phyloP scores from a whole-genome alignment of 1,139 yeast species.

The Saccharomyces hybrid region DNA sequence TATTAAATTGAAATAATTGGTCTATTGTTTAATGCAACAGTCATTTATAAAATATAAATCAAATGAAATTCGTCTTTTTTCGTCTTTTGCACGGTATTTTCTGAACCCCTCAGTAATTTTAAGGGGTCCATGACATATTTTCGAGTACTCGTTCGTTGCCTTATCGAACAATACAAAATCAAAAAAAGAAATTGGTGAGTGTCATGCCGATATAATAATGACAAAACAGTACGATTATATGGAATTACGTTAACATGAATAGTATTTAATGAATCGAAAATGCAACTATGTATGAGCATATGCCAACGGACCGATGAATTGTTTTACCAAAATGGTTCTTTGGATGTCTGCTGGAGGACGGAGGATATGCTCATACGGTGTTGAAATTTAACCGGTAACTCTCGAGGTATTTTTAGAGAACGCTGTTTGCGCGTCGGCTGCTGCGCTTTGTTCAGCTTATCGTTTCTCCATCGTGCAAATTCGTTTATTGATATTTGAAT shows the following conservation, averaged over 20 bases:
- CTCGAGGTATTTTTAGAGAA: neutral
- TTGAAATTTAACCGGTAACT: slow-evolving; percentile 13
- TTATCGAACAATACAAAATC: neutral
- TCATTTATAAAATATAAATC: neutral
- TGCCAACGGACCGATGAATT: neutral
- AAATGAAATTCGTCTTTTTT: neutral
- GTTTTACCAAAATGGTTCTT: neutral
- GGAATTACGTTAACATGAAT: neutral
- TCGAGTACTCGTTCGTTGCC: neutral
- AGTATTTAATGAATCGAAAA: neutral
- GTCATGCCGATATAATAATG: neutral
- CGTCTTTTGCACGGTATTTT: neutral
- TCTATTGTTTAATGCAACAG: neutral
- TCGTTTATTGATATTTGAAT: slow-evolving; percentile 10
- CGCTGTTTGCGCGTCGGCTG: neutral
- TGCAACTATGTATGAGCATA: neutral
- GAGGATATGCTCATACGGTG: slow-evolving; percentile 9
- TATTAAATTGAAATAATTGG: neutral
- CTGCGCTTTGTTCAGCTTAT: slow-evolving; percentile 1
- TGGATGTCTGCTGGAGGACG: neutral
- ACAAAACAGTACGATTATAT: neutral
- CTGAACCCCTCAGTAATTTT: neutral
- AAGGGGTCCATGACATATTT: neutral
- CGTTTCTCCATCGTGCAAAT: neutral
- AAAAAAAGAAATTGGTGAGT: neutral